These are phyloP conservation scores for Xanthoconium separans DNA, from an alignment of 1,284 basidiomycete genomes.

Conservation along the genomic window DNA sequence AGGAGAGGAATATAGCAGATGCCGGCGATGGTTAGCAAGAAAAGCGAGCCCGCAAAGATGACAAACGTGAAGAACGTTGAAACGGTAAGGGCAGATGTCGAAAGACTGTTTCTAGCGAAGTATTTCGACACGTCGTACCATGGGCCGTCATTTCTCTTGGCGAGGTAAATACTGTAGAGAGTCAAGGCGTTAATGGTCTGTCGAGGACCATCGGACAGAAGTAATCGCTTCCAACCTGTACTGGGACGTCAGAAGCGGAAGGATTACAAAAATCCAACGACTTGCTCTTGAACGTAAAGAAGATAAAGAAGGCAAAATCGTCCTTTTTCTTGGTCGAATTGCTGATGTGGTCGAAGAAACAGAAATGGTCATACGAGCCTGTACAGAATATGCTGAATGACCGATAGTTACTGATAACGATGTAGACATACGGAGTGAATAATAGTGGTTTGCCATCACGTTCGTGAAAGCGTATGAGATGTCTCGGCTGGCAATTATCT, in stretches of 20 bases:
- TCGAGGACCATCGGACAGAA: conserved; percentile 95
- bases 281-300: conserved; percentile 98
- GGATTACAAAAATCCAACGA: conserved; percentile 13
- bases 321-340: conserved; percentile 96
- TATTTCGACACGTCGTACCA: conserved; percentile 73
- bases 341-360: conserved; percentile 96
- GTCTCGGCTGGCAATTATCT: conserved; percentile 91
- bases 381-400: conserved; percentile 6
- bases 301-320: conserved; percentile 98
- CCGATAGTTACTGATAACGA: background rate
- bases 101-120: conserved; percentile 64
- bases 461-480: conserved; percentile 98
- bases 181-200: conserved; percentile 96
- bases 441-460: conserved; percentile 95
- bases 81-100: conserved; percentile 83
- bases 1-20: conserved; percentile 91
- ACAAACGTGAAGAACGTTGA: conserved; percentile 90
- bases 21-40: conserved; percentile 82
- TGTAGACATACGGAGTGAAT: conserved; percentile 74
- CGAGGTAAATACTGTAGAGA: conserved; percentile 87
- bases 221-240: conserved; percentile 90
- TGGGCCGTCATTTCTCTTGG: conserved; percentile 63
- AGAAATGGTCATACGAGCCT: conserved; percentile 97
- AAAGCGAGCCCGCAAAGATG: conserved; percentile 82
- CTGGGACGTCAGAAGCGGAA: conserved; percentile 12